Percentiles rank a stretch among this genome's conserved stretches.
Conservation (phyloP, 352 stramenopile genomes). For the Phytophthora kernoviae region DNA sequence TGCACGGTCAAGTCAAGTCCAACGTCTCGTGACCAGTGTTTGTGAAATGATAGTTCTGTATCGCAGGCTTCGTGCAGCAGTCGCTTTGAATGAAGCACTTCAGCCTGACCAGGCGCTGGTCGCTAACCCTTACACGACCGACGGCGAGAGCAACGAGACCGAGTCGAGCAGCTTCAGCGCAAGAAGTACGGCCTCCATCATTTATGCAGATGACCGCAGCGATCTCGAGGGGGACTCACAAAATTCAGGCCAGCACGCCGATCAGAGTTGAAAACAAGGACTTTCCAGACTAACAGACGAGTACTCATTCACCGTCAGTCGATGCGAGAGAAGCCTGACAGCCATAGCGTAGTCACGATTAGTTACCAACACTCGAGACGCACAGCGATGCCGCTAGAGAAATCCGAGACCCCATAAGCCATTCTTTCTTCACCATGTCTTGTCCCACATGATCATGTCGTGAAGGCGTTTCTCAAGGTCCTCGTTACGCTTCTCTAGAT, state of each 20-base stretch:
- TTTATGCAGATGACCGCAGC: constrained; percentile 1
- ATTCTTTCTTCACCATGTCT: constrained; percentile 30
- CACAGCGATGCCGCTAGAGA: neutral
- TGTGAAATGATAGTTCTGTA: constrained; percentile 11
- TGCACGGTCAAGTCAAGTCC: constrained; percentile 4
- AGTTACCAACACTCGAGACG: too few species aligned
- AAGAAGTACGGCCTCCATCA: neutral
- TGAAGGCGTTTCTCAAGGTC: constrained; percentile 57
- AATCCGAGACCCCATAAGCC: neutral
- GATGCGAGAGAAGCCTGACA: neutral
- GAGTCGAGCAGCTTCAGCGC: constrained; percentile 7
- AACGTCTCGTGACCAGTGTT: constrained; percentile 15
- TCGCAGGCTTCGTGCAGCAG: neutral
- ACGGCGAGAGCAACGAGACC: neutral
- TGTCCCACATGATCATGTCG: constrained; percentile 41
- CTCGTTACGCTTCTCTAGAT: constrained; percentile 61
- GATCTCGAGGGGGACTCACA: constrained; percentile 2
- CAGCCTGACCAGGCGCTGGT: neutral
- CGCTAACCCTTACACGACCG: neutral
- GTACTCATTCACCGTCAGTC: too few species aligned
- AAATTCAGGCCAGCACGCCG: neutral
- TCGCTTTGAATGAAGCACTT: neutral
- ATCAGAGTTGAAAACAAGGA: neutral
- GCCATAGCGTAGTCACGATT: too few species aligned
- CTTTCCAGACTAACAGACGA: neutral